Evolutionary conservation across 352 stramenopile genomes (phyloP).

Genomic region (Globisporangium parvum): DNA sequence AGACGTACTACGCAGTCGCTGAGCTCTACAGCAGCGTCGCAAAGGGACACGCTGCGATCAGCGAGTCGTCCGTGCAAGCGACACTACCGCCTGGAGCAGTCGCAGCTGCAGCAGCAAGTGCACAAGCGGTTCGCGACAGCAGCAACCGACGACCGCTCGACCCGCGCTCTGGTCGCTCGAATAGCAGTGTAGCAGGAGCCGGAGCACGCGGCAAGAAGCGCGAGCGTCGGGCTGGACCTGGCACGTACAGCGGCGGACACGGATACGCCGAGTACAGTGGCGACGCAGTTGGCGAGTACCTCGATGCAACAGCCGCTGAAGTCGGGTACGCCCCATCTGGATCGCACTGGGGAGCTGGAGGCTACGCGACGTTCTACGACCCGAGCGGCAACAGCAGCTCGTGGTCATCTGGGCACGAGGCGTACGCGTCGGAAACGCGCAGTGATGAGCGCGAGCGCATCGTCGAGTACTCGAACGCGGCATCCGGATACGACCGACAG

Average conservation of each 20-base stretch:
- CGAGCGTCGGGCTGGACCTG: slow-evolving; percentile 1
- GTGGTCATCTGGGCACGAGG: slow-evolving; percentile 4
- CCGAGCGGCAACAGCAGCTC: neutral
- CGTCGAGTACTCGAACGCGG: slow-evolving; percentile 11
- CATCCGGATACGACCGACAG: neutral
- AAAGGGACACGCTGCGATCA: slow-evolving; percentile 24
- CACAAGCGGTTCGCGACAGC: neutral
- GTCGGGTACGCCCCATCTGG: too few species aligned
- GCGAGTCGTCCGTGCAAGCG: slow-evolving; percentile 18
- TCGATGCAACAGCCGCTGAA: slow-evolving; percentile 12
- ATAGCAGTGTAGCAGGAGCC: slow-evolving; percentile 4
- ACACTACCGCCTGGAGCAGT: neutral
- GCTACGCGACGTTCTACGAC: slow-evolving; percentile 14
- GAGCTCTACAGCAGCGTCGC: slow-evolving; percentile 61
- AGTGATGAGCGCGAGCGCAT: slow-evolving; percentile 10
- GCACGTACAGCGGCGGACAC: neutral
- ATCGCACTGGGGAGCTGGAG: neutral
- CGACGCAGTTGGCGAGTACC: slow-evolving; percentile 6
- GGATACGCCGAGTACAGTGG: slow-evolving; percentile 18
- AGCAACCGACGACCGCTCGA: slow-evolving; percentile 18
- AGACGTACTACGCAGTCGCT: slow-evolving; percentile 55
- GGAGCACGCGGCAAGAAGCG: slow-evolving; percentile 11
- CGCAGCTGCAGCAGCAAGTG: slow-evolving; percentile 2
- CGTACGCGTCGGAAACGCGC: neutral
- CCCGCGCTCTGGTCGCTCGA: slow-evolving; percentile 21